Conservation (phyloP, 306 rosid species). For the Medicago lupulina region DNA sequence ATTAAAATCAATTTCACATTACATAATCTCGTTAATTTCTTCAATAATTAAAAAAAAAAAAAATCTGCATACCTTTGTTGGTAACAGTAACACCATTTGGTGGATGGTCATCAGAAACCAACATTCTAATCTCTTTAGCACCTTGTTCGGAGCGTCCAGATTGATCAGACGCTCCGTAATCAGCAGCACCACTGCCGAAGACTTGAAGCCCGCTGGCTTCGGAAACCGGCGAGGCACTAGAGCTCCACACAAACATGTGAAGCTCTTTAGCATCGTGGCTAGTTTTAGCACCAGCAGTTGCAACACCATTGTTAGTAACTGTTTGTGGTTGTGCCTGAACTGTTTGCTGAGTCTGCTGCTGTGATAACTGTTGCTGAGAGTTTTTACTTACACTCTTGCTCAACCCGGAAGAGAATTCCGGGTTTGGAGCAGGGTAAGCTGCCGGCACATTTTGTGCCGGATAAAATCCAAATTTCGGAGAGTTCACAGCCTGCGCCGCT, state of each 20-base stretch:
- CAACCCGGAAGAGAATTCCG: conserved; percentile 67
- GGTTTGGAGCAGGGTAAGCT: conserved; percentile 86
- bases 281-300: conserved; percentile 36
- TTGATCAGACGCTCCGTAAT: conserved; percentile 69
- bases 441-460: conserved; percentile 58
- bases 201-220: conserved; percentile 80
- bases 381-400: conserved; percentile 53
- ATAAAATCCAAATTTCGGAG: conserved; percentile 73
- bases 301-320: neutral
- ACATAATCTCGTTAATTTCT: neutral
- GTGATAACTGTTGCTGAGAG: conserved; percentile 41
- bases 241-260: conserved; percentile 97
- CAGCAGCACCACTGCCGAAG: conserved; percentile 62
- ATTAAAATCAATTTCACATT: conserved; percentile 13
- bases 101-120: conserved; percentile 79
- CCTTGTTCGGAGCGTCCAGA: conserved; percentile 92
- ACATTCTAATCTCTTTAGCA: conserved; percentile 95
- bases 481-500: conserved; percentile 37
- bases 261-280: conserved; percentile 88
- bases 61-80: conserved; percentile 56
- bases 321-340: conserved; percentile 38
- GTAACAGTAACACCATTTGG: conserved; percentile 72
- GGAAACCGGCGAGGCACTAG: conserved; percentile 81
- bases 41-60: neutral
- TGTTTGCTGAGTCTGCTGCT: conserved; percentile 11